Conservation (phyloP, 1,139 yeast species). For the Geotrichum candidum region DNA sequence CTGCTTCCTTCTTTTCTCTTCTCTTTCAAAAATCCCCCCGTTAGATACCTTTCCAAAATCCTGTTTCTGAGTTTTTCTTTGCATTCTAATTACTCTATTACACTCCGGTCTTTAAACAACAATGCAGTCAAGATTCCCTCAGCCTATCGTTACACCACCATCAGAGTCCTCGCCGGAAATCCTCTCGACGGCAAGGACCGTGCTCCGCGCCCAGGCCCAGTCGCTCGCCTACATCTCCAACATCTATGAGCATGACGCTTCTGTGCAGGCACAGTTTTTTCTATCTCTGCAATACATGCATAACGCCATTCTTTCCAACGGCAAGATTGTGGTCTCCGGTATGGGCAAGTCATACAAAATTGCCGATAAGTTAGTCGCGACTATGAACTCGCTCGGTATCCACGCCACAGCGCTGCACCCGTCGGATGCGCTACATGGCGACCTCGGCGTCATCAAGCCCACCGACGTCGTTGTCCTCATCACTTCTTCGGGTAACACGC, state of each 20-base stretch:
- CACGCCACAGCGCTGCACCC: slow-evolving; percentile 70
- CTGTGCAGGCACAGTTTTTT: slow-evolving; percentile 47
- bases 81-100: not conserved
- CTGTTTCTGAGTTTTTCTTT: not conserved
- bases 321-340: slow-evolving; percentile 71
- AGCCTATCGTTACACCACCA: slow-evolving; percentile 25
- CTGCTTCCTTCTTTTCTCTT: not conserved
- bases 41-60: not conserved
- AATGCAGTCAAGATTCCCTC: not conserved
- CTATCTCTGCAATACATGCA: slow-evolving; percentile 49
- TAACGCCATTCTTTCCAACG: slow-evolving; percentile 46
- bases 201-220: slow-evolving; percentile 44
- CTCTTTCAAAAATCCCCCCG: not conserved
- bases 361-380: slow-evolving; percentile 72
- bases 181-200: slow-evolving; percentile 30
- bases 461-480: slow-evolving; percentile 61
- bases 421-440: slow-evolving; percentile 87
- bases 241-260: slow-evolving; percentile 40
- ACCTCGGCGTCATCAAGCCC: slow-evolving; percentile 63
- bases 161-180: slow-evolving; percentile 28
- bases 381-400: slow-evolving; percentile 71
- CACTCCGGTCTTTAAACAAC: not conserved
- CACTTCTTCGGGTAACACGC: slow-evolving; percentile 79
- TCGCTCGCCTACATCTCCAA: slow-evolving; percentile 41
- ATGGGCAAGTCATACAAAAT: slow-evolving; percentile 82